Conservation (phyloP, 2,329 filamentous ascomycete species). For the Parasarocladium wereldwijsianum region DNA sequence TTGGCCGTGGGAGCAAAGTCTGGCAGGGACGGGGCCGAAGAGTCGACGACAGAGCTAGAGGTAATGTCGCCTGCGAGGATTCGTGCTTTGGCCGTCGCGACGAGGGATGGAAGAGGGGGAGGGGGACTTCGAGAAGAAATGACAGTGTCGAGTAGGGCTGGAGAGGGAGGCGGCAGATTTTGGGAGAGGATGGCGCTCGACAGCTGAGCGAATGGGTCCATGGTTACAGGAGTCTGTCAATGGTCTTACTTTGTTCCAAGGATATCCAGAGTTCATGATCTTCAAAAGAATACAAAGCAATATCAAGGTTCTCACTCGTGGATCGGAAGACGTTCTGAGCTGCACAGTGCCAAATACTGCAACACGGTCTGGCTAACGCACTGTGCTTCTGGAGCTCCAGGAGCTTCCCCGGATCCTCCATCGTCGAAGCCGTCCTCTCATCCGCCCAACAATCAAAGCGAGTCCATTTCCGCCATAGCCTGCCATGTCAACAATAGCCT, state of each 20-base stretch:
- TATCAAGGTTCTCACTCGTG: no score
- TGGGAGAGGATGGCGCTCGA: slow-evolving; percentile 33
- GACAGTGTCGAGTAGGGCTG: slow-evolving; percentile 49
- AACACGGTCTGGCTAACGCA: no score
- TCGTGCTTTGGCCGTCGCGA: slow-evolving; percentile 68
- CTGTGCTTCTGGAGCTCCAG: not conserved
- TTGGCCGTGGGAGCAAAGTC: slow-evolving; percentile 19
- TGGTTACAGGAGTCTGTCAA: no score
- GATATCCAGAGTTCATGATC: no score
- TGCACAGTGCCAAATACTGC: no score
- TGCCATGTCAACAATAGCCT: slow-evolving; percentile 50
- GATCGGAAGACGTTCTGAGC: no score
- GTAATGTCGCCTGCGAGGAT: slow-evolving; percentile 68
- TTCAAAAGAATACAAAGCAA: no score
- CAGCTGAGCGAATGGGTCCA: slow-evolving; percentile 28
- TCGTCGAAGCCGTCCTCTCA: not conserved
- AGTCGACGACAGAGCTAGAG: slow-evolving; percentile 27
- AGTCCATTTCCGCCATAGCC: not conserved
- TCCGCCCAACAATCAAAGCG: not conserved
- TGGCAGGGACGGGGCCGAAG: slow-evolving; percentile 32
- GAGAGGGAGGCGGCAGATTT: slow-evolving; percentile 36
- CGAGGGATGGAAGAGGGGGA: slow-evolving; percentile 53
- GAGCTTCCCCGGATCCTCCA: not conserved
- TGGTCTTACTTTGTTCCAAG: no score
- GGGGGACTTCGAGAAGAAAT: slow-evolving; percentile 37